Evolutionary conservation across 1,139 yeast species (phyloP), one percentile per base, ranked within the genome.

Genomic region (Geotrichum phurueaensis): DNA sequence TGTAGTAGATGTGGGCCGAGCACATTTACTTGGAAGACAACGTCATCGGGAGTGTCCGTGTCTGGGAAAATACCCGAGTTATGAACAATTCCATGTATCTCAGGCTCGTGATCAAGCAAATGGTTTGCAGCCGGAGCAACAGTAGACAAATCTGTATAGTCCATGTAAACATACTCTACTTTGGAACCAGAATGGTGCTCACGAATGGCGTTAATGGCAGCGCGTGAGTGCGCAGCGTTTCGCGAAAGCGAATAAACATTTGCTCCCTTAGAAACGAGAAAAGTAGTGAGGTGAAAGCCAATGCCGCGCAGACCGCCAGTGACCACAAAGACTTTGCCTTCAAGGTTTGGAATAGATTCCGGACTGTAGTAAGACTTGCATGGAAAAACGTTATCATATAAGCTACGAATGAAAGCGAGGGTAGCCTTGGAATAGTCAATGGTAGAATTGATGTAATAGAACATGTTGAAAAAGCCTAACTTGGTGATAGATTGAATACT

Each of bases 1-100:
- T 82, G 81, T 25, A 84, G 69, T 57, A 82, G 68, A 63, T 78
- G 82, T 27, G 83, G 82, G 1, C 83, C 87, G 59, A 83, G 63
- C 13, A 73, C 79, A 65, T 84, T 83, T 43, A 80, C 77, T 6
- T 84, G 85, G 57, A 81, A 73, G 66, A 80, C 82, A 51, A 74
- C 68, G 61, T 83, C 85, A 67, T 81, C 84, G 23, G 66, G 69
- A 2, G 83, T 76, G 15, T 67, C 65, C 18, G 63, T 65, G 12
- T 77, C 76, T 2, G 81, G 79, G 83, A 81, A 80, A 7, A 82
- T 77, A 51, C 86, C 84, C 1, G 77, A 75, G 57, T 73, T 73
- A 65, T 73, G 75, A 25, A 72, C 58, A 36, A 74, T 64, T 39
- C 75, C 72, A 58, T 74, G 56, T 43, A 72, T 65, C 43, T 58